phyloP scores from a whole-genome alignment of 768 basidiomycete species.

The Auricularia sp. region DNA sequence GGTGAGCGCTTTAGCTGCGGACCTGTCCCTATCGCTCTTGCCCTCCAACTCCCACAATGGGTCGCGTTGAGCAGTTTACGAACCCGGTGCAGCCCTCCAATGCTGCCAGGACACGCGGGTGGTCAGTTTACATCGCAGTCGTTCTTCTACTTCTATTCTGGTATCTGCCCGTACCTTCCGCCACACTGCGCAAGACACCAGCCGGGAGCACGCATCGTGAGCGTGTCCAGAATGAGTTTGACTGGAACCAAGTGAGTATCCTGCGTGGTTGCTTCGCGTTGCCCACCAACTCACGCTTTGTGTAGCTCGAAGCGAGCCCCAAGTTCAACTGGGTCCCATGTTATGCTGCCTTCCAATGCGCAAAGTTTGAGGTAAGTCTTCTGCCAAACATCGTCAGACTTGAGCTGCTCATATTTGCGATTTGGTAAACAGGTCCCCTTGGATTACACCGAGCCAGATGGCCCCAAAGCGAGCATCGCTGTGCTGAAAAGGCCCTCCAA shows the following conservation, averaged over 20 bases:
- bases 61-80: neutral
- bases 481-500: conserved; percentile 32
- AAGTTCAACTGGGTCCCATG: conserved; percentile 21
- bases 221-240: neutral
- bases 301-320: conserved; percentile 13
- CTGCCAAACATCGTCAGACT: too few relatives aligned
- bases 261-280: neutral
- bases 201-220: too few relatives aligned
- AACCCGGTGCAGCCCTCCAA: neutral
- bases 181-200: too few relatives aligned
- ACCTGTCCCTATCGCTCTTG: neutral
- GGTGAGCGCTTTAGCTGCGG: neutral
- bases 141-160: neutral
- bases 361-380: conserved; percentile 21
- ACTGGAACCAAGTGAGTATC: conserved; percentile 1
- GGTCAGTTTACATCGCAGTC: neutral
- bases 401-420: neutral
- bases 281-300: neutral
- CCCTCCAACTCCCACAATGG: neutral
- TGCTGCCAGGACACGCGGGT: neutral
- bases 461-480: conserved; percentile 31
- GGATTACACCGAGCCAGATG: conserved; percentile 32
- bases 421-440: conserved; percentile 30
- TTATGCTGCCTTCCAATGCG: conserved; percentile 21
- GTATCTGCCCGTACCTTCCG: too few relatives aligned